phyloP scores from a whole-genome alignment of 192 early-diverging fungal genomes.

The Paraglomus brasilianum region DNA sequence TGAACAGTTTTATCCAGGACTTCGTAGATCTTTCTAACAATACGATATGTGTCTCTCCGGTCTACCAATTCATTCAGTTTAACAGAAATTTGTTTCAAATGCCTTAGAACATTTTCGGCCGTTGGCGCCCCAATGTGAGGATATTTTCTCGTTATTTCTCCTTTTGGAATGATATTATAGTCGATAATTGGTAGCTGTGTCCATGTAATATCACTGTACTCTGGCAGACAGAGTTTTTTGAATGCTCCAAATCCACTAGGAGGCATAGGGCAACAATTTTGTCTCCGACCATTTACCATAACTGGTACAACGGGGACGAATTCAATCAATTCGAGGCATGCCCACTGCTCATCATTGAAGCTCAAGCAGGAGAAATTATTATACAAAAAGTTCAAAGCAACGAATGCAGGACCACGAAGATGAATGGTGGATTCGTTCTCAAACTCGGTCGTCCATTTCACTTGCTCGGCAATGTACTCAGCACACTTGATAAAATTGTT shows the following conservation, averaged over 20 bases:
- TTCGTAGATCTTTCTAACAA: too few relatives aligned
- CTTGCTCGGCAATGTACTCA: neutral
- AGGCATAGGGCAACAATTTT: neutral
- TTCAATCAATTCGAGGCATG: neutral
- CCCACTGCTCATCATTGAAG: neutral
- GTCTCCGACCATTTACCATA: neutral
- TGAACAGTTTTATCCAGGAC: neutral
- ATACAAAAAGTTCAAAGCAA: neutral
- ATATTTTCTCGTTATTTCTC: neutral
- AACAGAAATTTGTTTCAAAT: conserved; percentile 13
- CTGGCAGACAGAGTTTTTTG: neutral
- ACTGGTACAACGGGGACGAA: conserved; percentile 2
- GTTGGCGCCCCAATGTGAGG: neutral
- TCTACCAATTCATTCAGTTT: conserved; percentile 1
- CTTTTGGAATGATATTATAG: neutral
- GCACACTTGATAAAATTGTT: conserved; percentile 13
- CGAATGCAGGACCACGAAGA: neutral
- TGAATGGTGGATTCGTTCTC: neutral
- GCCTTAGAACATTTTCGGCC: neutral
- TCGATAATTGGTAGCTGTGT: conserved; percentile 5
- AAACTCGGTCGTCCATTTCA: neutral
- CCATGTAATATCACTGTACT: neutral
- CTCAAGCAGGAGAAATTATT: neutral
- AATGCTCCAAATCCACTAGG: neutral
- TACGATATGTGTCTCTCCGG: too few relatives aligned